phyloP scores from a whole-genome alignment of 352 stramenopile species.

The Phytophthora kernoviae region DNA sequence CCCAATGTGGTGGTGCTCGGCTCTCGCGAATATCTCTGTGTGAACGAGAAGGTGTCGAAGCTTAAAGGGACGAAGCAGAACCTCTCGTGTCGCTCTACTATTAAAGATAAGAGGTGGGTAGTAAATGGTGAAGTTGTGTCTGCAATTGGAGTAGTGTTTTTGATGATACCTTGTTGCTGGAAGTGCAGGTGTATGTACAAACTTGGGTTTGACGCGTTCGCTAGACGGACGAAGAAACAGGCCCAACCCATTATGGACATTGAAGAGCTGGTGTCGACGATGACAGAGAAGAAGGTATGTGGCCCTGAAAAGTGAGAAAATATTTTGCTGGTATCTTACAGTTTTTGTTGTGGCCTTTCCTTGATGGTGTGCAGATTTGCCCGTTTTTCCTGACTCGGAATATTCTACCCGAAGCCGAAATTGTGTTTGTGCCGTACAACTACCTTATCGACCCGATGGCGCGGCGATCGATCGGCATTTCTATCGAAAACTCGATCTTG shows the following conservation, averaged over 20 bases:
- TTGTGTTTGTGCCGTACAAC: conserved; percentile 99
- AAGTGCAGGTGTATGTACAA: conserved; percentile 74
- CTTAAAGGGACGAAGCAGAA: conserved; percentile 88
- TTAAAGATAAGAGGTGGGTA: conserved; percentile 88
- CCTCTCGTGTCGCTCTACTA: conserved; percentile 80
- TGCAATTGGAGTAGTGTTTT: background rate
- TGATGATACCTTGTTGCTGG: background rate
- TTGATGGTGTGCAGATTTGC: conserved; percentile 80
- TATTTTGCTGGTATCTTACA: conserved; percentile 13
- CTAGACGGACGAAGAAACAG: conserved; percentile 51
- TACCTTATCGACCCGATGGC: conserved; percentile 98
- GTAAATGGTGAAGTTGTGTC: background rate
- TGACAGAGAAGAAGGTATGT: conserved; percentile 76
- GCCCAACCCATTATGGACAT: conserved; percentile 96
- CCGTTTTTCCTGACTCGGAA: conserved; percentile 97
- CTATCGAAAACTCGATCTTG: conserved; percentile 96
- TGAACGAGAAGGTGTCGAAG: conserved; percentile 94
- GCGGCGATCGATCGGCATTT: conserved; percentile 92
- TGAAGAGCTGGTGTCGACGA: conserved; percentile 95
- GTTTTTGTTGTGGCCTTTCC: conserved; percentile 15
- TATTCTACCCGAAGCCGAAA: conserved; percentile 92
- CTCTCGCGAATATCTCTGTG: conserved; percentile 97
- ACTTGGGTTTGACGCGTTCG: conserved; percentile 71
- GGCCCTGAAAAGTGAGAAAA: too few relatives aligned
- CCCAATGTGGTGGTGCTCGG: conserved; percentile 91